phyloP scores from a whole-genome alignment of 2,329 filamentous ascomycete species.

The Endocalyx cinctus region DNA sequence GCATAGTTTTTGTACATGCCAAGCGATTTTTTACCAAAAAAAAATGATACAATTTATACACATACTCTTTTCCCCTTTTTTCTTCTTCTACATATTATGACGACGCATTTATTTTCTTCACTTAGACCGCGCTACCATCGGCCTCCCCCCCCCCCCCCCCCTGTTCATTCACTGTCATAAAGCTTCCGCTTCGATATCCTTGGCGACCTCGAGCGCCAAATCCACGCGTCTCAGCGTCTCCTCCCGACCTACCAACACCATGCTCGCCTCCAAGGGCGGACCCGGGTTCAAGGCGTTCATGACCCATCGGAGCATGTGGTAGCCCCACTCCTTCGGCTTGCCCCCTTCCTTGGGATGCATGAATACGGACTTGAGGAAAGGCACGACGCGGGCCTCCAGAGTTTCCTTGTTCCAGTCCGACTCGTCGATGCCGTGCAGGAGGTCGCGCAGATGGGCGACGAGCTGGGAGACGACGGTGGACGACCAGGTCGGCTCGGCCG shows the following conservation, averaged over 20 bases:
- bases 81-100: not conserved
- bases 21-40: too few species aligned
- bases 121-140: too few species aligned
- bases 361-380: conserved; percentile 18
- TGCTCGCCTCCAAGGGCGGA: conserved; percentile 16
- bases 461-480: not conserved
- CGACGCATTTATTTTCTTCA: too few species aligned
- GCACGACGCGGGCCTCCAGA: not conserved
- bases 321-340: conserved; percentile 16
- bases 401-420: not conserved
- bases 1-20: too few species aligned
- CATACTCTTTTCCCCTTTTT: not conserved
- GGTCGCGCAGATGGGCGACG: not conserved
- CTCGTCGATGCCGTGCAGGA: not conserved
- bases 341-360: conserved; percentile 2
- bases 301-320: conserved; percentile 24
- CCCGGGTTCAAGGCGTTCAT: conserved; percentile 18
- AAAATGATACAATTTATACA: too few species aligned
- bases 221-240: conserved; percentile 20
- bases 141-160: too few species aligned
- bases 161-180: not conserved
- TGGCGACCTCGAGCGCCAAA: conserved; percentile 13
- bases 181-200: conserved; percentile 4
- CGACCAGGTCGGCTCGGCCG: not conserved
- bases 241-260: conserved; percentile 22